phyloP scores from a whole-genome alignment of 768 basidiomycete genomes.

The Russula olivacea region DNA sequence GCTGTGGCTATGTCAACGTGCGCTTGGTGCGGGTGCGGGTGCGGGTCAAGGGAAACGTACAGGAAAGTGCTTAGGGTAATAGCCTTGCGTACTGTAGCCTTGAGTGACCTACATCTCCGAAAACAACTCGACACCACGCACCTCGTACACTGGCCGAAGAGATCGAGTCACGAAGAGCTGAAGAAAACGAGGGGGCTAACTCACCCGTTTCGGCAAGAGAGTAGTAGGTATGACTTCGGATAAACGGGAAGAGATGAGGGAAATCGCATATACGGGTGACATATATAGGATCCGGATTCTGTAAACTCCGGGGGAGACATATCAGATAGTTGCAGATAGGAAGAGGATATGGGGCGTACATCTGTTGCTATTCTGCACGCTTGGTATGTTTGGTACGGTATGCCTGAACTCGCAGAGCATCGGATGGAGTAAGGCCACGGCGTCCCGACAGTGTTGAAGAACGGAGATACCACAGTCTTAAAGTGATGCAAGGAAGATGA shows the following conservation, averaged over 20 bases:
- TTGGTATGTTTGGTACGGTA: slow-evolving; percentile 59
- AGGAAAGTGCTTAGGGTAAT: slow-evolving; percentile 83
- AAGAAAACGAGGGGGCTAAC: slow-evolving; percentile 26
- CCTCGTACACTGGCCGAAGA: slow-evolving; percentile 55
- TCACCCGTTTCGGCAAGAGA: slow-evolving; percentile 45
- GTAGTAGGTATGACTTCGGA: slow-evolving; percentile 68
- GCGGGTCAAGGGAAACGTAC: slow-evolving; percentile 45
- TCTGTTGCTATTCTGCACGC: slow-evolving; percentile 69
- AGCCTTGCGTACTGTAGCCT: slow-evolving; percentile 41
- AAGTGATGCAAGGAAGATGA: too few species aligned
- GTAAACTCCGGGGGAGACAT: not conserved
- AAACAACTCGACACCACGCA: slow-evolving; percentile 27
- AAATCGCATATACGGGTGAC: slow-evolving; percentile 77
- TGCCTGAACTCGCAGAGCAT: not conserved
- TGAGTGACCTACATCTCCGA: not conserved
- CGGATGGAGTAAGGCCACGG: slow-evolving; percentile 1
- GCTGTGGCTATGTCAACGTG: slow-evolving; percentile 33
- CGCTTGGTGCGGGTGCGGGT: not conserved
- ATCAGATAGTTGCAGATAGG: not conserved
- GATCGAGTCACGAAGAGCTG: slow-evolving; percentile 34
- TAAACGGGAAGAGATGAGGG: slow-evolving; percentile 85
- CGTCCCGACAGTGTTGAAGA: slow-evolving; percentile 58
- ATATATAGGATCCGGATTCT: slow-evolving; percentile 80
- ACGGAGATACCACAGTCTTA: slow-evolving; percentile 65
- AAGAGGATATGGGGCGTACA: slow-evolving; percentile 39